Percentiles rank a stretch among this genome's conserved stretches.
Evolutionary conservation across 2,329 filamentous ascomycete genomes (phyloP).

Genomic region (Neonectria sp.): DNA sequence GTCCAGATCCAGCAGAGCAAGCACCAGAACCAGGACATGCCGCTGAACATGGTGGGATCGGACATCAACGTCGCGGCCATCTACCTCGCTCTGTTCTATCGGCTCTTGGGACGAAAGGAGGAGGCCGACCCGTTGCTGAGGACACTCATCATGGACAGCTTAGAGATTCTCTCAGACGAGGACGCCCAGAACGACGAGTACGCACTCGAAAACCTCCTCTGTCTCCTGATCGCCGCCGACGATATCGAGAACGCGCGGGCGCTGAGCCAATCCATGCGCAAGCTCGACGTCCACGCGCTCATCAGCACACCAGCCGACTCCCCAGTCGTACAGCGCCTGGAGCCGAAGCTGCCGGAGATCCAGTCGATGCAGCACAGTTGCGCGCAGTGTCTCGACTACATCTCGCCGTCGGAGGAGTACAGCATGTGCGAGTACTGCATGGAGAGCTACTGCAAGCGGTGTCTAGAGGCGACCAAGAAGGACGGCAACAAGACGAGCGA

Average conservation of each 20-base stretch:
- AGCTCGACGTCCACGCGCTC: constrained; percentile 50
- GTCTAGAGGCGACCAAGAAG: constrained; percentile 51
- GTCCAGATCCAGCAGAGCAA: constrained; percentile 55
- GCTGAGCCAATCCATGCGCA: constrained; percentile 58
- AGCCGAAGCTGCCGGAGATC: constrained; percentile 56
- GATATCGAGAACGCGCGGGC: constrained; percentile 55
- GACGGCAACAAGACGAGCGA: constrained; percentile 51
- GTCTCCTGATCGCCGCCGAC: constrained; percentile 56
- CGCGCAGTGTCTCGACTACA: constrained; percentile 56
- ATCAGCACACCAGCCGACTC: constrained; percentile 49
- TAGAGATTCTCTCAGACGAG: constrained; percentile 57
- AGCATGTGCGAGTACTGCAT: constrained; percentile 57
- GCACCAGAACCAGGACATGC: constrained; percentile 58
- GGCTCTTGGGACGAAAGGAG: constrained; percentile 46
- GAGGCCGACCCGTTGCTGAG: constrained; percentile 51
- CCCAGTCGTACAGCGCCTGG: constrained; percentile 46
- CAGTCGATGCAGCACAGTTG: constrained; percentile 54
- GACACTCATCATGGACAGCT: constrained; percentile 54
- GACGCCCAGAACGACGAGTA: constrained; percentile 60
- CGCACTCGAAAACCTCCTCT: constrained; percentile 58
- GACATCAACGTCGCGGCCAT: constrained; percentile 60
- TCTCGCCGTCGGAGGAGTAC: constrained; percentile 51
- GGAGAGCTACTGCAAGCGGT: constrained; percentile 56
- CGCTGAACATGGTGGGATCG: constrained; percentile 57
- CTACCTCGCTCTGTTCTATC: constrained; percentile 57